Conservation (phyloP, 2,329 filamentous ascomycete species). For the Penicillium corylophilum region DNA sequence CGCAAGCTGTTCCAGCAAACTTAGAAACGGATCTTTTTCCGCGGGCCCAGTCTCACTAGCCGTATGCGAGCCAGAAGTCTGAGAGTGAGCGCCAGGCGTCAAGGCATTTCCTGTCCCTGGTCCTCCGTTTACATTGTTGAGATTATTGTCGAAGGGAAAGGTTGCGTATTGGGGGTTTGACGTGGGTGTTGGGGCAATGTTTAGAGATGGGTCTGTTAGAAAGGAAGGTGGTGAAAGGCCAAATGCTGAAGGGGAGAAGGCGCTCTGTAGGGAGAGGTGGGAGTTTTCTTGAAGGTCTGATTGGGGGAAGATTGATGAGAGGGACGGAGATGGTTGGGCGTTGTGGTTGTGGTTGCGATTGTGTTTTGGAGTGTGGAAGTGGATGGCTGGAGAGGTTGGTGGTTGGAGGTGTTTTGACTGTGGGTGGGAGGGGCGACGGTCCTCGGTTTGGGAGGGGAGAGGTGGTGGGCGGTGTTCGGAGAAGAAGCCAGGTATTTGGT, state of each 20-base stretch:
- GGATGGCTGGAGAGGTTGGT: constrained; percentile 15
- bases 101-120: constrained; percentile 23
- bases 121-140: constrained; percentile 10
- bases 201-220: constrained; percentile 28
- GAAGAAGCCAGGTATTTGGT: constrained; percentile 15
- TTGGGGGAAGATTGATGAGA: constrained; percentile 17
- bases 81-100: constrained; percentile 47
- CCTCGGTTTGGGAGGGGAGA: constrained; percentile 9
- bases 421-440: constrained; percentile 11
- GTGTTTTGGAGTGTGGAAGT: constrained; percentile 16
- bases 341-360: too few relatives aligned
- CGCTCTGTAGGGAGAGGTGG: constrained; percentile 29
- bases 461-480: constrained; percentile 6
- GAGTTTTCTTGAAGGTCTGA: constrained; percentile 21
- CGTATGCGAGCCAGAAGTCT: constrained; percentile 36
- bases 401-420: background rate
- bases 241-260: constrained; percentile 43
- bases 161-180: constrained; percentile 38
- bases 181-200: constrained; percentile 30
- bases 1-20: constrained; percentile 74
- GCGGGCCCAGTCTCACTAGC: constrained; percentile 42
- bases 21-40: constrained; percentile 80
- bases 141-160: constrained; percentile 37
- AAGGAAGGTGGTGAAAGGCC: constrained; percentile 35
- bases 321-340: constrained; percentile 13